These are phyloP conservation scores for Tinospora cordifolia DNA, from an alignment of 164 flowering plant genomes.

Conservation along the genomic window DNA sequence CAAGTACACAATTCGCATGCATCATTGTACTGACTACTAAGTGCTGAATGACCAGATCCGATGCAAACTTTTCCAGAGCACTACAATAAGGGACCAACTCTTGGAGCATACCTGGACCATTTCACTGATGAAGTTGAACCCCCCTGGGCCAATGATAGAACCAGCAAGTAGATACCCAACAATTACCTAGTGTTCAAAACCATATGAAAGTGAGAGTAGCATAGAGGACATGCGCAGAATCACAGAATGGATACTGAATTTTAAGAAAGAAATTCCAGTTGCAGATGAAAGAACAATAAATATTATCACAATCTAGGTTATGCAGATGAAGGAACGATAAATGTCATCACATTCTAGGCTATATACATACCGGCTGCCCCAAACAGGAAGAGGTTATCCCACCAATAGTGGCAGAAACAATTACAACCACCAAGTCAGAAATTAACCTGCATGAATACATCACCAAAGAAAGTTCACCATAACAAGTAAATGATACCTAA, in stretches of 20 bases:
- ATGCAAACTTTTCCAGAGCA: not conserved
- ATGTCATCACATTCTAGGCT: not conserved
- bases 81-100: not conserved
- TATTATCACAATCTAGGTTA: not conserved
- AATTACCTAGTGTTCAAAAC: slow-evolving; percentile 46
- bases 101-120: slow-evolving; percentile 71
- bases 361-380: slow-evolving; percentile 85
- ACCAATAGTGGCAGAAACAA: slow-evolving; percentile 95
- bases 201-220: slow-evolving; percentile 1
- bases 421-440: slow-evolving; percentile 88
- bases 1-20: too few species aligned
- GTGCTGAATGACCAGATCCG: not conserved
- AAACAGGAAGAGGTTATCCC: slow-evolving; percentile 84
- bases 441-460: slow-evolving; percentile 53
- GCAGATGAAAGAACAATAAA: slow-evolving; percentile 1
- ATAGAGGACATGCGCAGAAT: slow-evolving; percentile 4
- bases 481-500: not conserved
- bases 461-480: slow-evolving; percentile 7
- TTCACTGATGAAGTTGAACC: slow-evolving; percentile 76
- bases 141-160: slow-evolving; percentile 92
- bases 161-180: slow-evolving; percentile 93
- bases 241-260: slow-evolving; percentile 6
- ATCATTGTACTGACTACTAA: too few species aligned
- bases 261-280: slow-evolving; percentile 2
- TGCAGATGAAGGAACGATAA: slow-evolving; percentile 3